phyloP scores from a whole-genome alignment of 1,139 yeast species.

The Yamadazyma conglobata region DNA sequence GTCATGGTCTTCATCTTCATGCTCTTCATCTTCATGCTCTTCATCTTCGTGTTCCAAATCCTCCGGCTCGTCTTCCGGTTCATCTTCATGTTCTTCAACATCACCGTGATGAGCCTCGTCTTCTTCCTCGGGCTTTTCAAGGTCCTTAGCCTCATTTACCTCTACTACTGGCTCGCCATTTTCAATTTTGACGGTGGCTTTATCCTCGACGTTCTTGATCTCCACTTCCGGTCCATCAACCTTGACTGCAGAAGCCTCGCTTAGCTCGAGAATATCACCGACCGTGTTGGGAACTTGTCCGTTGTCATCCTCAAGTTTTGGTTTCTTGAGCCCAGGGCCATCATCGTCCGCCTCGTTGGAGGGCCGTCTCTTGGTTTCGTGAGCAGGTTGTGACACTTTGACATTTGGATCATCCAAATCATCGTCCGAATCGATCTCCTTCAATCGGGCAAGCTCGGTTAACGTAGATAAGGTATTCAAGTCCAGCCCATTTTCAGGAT shows the following conservation, averaged over 20 bases:
- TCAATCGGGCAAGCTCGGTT: constrained; percentile 41
- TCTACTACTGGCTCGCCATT: constrained; percentile 1
- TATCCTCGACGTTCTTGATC: constrained; percentile 26
- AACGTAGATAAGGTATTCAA: constrained; percentile 37
- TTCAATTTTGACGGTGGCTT: constrained; percentile 8
- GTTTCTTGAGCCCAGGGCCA: constrained; percentile 2
- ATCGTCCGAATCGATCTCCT: constrained; percentile 35
- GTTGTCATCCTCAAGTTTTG: constrained; percentile 14
- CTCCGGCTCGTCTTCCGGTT: constrained; percentile 12
- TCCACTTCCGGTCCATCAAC: constrained; percentile 14
- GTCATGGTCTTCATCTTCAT: constrained; percentile 15
- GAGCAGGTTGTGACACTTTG: constrained; percentile 4
- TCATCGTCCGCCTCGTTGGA: constrained; percentile 15
- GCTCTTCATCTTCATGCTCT: constrained; percentile 14
- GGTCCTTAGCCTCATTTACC: not conserved
- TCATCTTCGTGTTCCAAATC: constrained; percentile 14
- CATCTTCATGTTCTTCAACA: constrained; percentile 11
- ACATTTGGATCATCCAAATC: constrained; percentile 16
- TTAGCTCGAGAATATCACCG: no score
- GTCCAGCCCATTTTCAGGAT: constrained; percentile 31
- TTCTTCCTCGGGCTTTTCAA: not conserved
- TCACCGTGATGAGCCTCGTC: constrained; percentile 5
- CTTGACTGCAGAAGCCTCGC: no score
- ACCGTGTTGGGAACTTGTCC: no score
- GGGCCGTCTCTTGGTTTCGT: constrained; percentile 9